Percentiles rank a stretch among this genome's conserved stretches.
These are phyloP conservation scores for Wallemia mellicola DNA, from an alignment of 1,284 basidiomycete genomes.

Conservation along the genomic window DNA sequence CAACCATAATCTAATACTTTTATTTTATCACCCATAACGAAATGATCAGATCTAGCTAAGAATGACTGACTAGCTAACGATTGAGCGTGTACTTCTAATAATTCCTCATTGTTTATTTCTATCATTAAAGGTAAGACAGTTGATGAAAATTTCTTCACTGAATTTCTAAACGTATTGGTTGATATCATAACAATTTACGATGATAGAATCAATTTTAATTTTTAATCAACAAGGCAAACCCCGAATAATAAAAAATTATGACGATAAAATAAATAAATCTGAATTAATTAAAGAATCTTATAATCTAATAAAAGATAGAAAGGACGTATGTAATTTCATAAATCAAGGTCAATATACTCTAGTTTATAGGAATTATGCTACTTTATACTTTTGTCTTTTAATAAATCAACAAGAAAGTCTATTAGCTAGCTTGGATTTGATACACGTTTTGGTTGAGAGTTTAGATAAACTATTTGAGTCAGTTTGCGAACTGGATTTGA, in stretches of 20 bases:
- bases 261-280: constrained; percentile 39
- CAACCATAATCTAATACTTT: constrained; percentile 37
- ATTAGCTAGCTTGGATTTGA: constrained; percentile 78
- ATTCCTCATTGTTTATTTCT: constrained; percentile 8
- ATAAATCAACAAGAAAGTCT: constrained; percentile 87
- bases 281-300: background rate
- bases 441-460: constrained; percentile 88
- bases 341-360: constrained; percentile 29
- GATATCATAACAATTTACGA: constrained; percentile 17
- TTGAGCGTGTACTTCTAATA: constrained; percentile 13
- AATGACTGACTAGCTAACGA: background rate
- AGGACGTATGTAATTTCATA: constrained; percentile 46
- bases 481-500: constrained; percentile 91
- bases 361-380: constrained; percentile 44
- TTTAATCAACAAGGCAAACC: constrained; percentile 32
- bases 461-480: constrained; percentile 90
- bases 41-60: background rate
- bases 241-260: constrained; percentile 59
- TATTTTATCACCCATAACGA: constrained; percentile 13
- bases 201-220: constrained; percentile 68
- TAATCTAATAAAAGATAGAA: background rate
- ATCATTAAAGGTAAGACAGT: constrained; percentile 7
- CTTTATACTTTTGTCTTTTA: constrained; percentile 86
- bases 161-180: no score
- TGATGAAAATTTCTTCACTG: constrained; percentile 11